Conservation (phyloP, 202 grass and related monocot genomes). For the Zizania palustris region DNA sequence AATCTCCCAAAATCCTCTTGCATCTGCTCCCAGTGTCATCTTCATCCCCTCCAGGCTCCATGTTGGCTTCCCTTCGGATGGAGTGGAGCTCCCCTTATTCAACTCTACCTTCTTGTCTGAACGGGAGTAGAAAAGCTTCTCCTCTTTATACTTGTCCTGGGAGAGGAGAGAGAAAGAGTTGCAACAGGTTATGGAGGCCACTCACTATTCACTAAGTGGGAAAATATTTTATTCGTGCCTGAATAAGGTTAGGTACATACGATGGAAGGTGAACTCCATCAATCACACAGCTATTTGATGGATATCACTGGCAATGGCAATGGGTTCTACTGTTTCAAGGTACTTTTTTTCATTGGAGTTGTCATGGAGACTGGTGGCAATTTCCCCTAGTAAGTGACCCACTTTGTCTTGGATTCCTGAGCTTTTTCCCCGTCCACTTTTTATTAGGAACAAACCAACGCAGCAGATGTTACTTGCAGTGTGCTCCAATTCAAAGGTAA, state of each 20-base stretch:
- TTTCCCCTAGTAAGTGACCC: constrained; percentile 40
- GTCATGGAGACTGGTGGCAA: constrained; percentile 27
- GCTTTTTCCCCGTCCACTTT: constrained; percentile 16
- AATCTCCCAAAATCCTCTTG: constrained; percentile 34
- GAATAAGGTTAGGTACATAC: constrained; percentile 36
- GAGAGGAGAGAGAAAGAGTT: not conserved
- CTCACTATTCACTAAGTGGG: not conserved
- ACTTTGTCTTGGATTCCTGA: constrained; percentile 39
- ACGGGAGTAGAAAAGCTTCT: constrained; percentile 23
- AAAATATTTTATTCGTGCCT: constrained; percentile 17
- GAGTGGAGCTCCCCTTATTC: constrained; percentile 34
- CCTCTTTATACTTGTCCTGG: constrained; percentile 42
- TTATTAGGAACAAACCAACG: constrained; percentile 24
- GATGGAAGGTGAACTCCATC: constrained; percentile 41
- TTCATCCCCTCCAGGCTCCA: constrained; percentile 41
- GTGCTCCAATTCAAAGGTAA: constrained; percentile 6
- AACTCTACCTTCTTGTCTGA: constrained; percentile 26
- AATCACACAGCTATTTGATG: constrained; percentile 34
- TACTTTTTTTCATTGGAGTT: constrained; percentile 32
- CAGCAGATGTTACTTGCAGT: constrained; percentile 39
- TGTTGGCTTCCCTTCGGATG: constrained; percentile 28
- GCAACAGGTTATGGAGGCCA: constrained; percentile 31
- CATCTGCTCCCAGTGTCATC: constrained; percentile 23
- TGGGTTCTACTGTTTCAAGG: constrained; percentile 15
- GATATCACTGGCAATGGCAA: constrained; percentile 24